phyloP scores from a whole-genome alignment of 139 green algal species.

The Tetradesmus lagerheimii region DNA sequence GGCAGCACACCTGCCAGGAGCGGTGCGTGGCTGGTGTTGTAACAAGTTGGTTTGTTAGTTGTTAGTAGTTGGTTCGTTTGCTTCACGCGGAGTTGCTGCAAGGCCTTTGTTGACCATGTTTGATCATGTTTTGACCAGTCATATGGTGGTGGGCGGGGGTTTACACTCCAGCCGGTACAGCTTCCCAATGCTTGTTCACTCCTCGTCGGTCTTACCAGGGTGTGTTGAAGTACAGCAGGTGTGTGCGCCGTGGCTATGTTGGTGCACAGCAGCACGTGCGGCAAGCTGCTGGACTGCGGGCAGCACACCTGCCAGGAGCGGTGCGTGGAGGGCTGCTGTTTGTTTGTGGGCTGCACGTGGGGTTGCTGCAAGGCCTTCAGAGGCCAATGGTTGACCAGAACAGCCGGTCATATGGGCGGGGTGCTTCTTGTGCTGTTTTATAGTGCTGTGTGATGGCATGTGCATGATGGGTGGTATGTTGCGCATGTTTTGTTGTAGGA shows the following conservation, averaged over 20 bases:
- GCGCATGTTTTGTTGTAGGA: too few relatives aligned
- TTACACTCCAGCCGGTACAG: too few relatives aligned
- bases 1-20: constrained; percentile 65
- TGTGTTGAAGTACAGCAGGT: not conserved
- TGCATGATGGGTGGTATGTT: too few relatives aligned
- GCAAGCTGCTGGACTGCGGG: constrained; percentile 77
- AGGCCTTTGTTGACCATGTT: not conserved
- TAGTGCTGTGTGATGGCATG: too few relatives aligned
- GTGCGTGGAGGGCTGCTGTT: constrained; percentile 48
- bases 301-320: constrained; percentile 63
- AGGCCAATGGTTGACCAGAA: not conserved
- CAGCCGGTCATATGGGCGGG: too few relatives aligned
- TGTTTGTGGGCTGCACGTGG: not conserved
- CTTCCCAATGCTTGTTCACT: too few relatives aligned
- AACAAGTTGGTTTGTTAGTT: not conserved
- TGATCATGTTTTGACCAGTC: not conserved
- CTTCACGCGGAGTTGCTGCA: not conserved
- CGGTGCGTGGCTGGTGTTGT: constrained; percentile 51
- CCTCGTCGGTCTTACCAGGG: too few relatives aligned
- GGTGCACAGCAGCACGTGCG: constrained; percentile 42
- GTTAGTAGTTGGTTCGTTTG: not conserved
- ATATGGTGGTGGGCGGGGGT: too few relatives aligned
- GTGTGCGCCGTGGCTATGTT: constrained; percentile 54
- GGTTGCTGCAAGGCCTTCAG: too few relatives aligned
- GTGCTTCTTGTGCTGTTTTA: too few relatives aligned